Base-by-base conservation (phyloP, 306 rosid species). In the Lathyrus oleraceus region DNA sequence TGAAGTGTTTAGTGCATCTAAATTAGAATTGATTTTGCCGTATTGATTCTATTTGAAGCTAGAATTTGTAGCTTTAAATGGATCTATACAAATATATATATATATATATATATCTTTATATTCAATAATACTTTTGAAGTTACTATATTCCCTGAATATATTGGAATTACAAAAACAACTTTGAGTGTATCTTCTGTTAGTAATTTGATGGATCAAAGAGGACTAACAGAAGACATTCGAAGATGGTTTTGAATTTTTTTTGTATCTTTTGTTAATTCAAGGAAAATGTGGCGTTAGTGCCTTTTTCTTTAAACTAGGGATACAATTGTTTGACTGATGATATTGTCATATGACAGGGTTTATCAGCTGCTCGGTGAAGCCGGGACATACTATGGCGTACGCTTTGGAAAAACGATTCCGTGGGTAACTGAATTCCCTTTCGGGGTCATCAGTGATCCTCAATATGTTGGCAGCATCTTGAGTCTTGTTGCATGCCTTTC, bases 381-480 rank as follows among this genome's bases (percentile, higher is more conserved):
- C 28, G 97, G 98, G 36, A 89, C 90, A 17, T 94, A 87, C 84
- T 90, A 94, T 16, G 97, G 98, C 39, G 92, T 87, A 30, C 96
- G 97, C 25, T 90, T 94, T 27, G 97, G 97, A 61, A 85, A 90
- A 82, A 78, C 59, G 7, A 76, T 94, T 83, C 92, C 96, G 0
- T 90, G 97, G 98, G 95, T 85, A 70, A 81, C 91, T 1, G 87
- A 87, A 66, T 94, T 94, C 49, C 97, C 99, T 11, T 91, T 91
- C 44, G 99, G 97, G 38, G 85, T 75, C 69, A 84, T 91, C 60
- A 80, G 64, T 64, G 96, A 91, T 83, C 97, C 99, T 69, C 96
- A 91, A 69, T 94, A 94, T n/a, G 83, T 86, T 21, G 97, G 97
- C 72, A 87, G 96, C 82, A 77, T 94, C 61, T 7, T 82, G 85